Conservation (phyloP, 2,329 filamentous ascomycete species). For the Xylariaceae sp. region DNA sequence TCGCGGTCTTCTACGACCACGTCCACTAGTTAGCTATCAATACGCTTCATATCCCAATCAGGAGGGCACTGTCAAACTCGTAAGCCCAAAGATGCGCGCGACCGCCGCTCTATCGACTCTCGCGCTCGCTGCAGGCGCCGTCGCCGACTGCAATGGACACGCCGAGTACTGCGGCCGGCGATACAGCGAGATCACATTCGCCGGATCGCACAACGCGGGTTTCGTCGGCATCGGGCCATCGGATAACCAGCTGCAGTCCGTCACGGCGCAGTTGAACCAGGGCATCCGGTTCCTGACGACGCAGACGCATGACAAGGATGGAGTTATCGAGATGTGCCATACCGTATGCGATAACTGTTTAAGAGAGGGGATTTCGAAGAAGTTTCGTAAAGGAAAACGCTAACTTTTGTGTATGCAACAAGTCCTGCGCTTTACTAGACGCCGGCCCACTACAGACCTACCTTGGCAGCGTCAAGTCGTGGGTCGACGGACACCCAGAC, state of each 20-base stretch:
- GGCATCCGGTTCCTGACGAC: conserved; percentile 61
- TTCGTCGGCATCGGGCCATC: conserved; percentile 52
- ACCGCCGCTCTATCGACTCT: conserved; percentile 15
- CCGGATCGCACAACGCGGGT: conserved; percentile 61
- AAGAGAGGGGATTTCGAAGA: neutral
- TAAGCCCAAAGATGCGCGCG: conserved; percentile 8
- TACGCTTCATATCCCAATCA: neutral
- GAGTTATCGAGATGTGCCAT: conserved; percentile 56
- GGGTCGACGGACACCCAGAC: conserved; percentile 52
- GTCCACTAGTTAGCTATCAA: neutral
- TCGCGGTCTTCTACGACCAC: no score
- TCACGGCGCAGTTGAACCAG: conserved; percentile 52
- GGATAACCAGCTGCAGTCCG: conserved; percentile 56
- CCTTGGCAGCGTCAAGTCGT: conserved; percentile 52
- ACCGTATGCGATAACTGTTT: no score
- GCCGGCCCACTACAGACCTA: conserved; percentile 52
- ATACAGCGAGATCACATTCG: conserved; percentile 56
- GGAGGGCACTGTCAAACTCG: neutral
- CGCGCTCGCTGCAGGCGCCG: conserved; percentile 19
- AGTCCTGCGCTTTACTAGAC: conserved; percentile 51
- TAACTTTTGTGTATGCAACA: neutral
- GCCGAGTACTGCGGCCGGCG: conserved; percentile 48
- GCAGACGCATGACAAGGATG: conserved; percentile 53
- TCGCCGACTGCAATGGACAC: conserved; percentile 50
- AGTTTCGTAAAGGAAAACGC: neutral